Base-by-base conservation (phyloP, 2,329 filamentous ascomycete genomes). In the Diaporthe capsici region DNA sequence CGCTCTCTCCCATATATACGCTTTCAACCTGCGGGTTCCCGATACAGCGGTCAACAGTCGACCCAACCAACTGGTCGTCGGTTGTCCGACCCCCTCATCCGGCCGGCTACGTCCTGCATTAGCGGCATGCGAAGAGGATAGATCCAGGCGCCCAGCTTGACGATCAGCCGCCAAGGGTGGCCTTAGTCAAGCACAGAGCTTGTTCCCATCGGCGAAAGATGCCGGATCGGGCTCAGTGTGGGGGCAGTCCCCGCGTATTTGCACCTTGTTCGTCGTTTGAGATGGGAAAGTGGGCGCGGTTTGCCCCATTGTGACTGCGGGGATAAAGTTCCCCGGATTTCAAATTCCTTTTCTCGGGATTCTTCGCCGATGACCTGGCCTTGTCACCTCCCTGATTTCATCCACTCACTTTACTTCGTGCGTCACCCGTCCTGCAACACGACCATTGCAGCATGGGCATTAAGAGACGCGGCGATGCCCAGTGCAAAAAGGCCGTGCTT, bases 21-120 rank as follows among this genome's bases (percentile, higher is more conserved):
- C 31, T 20, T 53, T 53, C 31, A 15, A 25, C 31, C 63, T 68
- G 31, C 63, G 15, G 13, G 4, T 53, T 25, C 47, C 17, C 39
- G 47, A 68, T 31, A 68, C 63, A 53, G 63, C 63, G 63, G 63
- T 68, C 63, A 68, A 68, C 63, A 68, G 63, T 68, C 63, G n/a
- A 68, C 63, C 63, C 31, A 25, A 34, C 20, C 44, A 13, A 25
- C 28, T n/a, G 53, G 28, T 53, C 44, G 44, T 51, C 44, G 28
- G 63, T n/a, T 51, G 63, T 68, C 28, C 13, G n/a, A 53, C 20
- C 63, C 63, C 63, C 63, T 68, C 63, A 39, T 53, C 63, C 63
- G 63, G 63, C 63, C 47, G 63, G 63, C 63, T 37, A 17, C 31
- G 13, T 12, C 44, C 5, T 53, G 63, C 63, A 68, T 68, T 68